phyloP scores from a whole-genome alignment of 805 yeast species.

The Saccharomycopsis sp. region DNA sequence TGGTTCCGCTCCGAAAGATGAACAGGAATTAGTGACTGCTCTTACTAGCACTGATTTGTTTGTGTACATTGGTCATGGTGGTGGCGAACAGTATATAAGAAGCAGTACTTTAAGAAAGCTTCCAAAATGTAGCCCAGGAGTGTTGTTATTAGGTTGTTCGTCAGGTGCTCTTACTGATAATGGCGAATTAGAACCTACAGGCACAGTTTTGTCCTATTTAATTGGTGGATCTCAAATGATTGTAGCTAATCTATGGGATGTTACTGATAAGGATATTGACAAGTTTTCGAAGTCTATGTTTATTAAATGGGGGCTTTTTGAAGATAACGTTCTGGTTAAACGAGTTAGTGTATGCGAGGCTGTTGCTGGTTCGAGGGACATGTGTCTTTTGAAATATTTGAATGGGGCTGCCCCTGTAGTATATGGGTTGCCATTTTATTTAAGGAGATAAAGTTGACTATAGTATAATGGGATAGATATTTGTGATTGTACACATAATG shows the following conservation, averaged over 20 bases:
- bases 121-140: conserved; percentile 37
- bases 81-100: conserved; percentile 80
- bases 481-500: too few species aligned
- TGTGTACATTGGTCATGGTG: conserved; percentile 90
- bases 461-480: too few species aligned
- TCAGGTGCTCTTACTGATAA: conserved; percentile 60
- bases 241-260: conserved; percentile 90
- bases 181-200: conserved; percentile 65
- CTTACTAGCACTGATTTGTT: conserved; percentile 44
- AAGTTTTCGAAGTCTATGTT: conserved; percentile 59
- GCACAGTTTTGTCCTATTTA: conserved; percentile 71
- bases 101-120: conserved; percentile 50
- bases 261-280: conserved; percentile 93
- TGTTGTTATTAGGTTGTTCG: conserved; percentile 78
- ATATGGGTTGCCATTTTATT: conserved; percentile 73
- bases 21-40: conserved; percentile 35
- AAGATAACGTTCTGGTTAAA: conserved; percentile 22
- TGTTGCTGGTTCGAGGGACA: conserved; percentile 52
- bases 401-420: conserved; percentile 93
- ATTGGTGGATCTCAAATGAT: conserved; percentile 78
- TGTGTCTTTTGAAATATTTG: conserved; percentile 62
- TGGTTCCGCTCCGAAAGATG: conserved; percentile 54
- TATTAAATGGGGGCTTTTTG: conserved; percentile 56
- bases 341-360: conserved; percentile 43
- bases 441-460: background rate